These are phyloP conservation scores for Teratosphaeria epicoccoides DNA, from an alignment of 2,329 filamentous ascomycete species.

Conservation along the genomic window DNA sequence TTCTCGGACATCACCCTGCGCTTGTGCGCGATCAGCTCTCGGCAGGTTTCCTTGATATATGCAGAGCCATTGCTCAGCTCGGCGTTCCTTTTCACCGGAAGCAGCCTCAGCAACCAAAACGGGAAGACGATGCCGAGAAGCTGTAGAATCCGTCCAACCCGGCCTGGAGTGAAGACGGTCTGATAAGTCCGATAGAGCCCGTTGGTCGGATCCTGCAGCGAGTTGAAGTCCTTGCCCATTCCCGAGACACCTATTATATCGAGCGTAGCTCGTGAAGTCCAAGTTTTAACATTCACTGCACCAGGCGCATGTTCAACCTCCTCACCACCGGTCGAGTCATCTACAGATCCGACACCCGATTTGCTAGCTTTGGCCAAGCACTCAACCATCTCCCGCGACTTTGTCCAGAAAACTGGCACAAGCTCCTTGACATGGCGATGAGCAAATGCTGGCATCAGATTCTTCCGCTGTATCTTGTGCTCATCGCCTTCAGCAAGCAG, in stretches of 20 bases:
- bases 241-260: constrained; percentile 50
- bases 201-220: constrained; percentile 40
- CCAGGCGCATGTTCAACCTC: constrained; percentile 21
- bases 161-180: constrained; percentile 39
- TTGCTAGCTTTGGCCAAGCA: constrained; percentile 26
- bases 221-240: constrained; percentile 47
- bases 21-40: constrained; percentile 61
- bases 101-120: constrained; percentile 44
- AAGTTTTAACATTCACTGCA: constrained; percentile 35
- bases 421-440: constrained; percentile 42
- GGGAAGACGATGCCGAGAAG: constrained; percentile 48
- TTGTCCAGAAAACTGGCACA: constrained; percentile 39
- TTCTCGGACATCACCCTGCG: constrained; percentile 41
- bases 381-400: constrained; percentile 32
- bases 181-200: constrained; percentile 44
- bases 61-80: constrained; percentile 47
- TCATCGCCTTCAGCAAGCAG: constrained; percentile 83
- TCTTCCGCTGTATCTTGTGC: constrained; percentile 54
- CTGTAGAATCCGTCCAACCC: constrained; percentile 43
- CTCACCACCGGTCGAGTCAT: constrained; percentile 12
- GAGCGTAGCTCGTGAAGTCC: constrained; percentile 43
- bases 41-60: constrained; percentile 55
- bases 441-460: constrained; percentile 40
- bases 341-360: constrained; percentile 2
- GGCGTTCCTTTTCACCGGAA: constrained; percentile 64